phyloP scores from a whole-genome alignment of 352 stramenopile genomes.

The Globisporangium cylindrosporum region DNA sequence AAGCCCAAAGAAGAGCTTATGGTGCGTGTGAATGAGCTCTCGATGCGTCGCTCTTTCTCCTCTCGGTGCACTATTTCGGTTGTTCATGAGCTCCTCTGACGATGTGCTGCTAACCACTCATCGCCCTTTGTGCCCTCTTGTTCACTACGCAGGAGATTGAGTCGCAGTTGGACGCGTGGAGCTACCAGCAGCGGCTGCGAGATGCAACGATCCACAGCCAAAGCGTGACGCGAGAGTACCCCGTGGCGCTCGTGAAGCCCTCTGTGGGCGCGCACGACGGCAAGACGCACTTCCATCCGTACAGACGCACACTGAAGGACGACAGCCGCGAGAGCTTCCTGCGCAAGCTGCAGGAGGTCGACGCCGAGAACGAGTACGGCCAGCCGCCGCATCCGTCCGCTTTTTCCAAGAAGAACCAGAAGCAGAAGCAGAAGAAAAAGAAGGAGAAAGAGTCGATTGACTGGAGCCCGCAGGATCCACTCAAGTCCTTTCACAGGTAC shows the following conservation, averaged over 20 bases:
- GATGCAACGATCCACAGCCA: conserved; percentile 54
- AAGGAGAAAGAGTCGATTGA: conserved; percentile 1
- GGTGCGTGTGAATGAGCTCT: not conserved
- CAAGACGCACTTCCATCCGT: conserved; percentile 8
- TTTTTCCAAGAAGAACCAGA: conserved; percentile 28
- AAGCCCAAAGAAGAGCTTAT: not conserved
- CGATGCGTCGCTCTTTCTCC: not conserved
- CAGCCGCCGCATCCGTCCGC: not conserved
- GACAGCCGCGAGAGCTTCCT: conserved; percentile 37
- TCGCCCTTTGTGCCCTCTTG: not conserved
- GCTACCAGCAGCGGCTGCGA: conserved; percentile 43
- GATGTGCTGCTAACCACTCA: not conserved
- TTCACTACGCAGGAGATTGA: conserved; percentile 36
- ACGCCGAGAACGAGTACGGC: conserved; percentile 44
- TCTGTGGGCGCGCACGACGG: not conserved
- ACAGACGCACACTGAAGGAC: conserved; percentile 11
- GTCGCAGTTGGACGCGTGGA: conserved; percentile 37
- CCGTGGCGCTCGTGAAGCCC: conserved; percentile 36
- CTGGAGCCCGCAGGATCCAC: conserved; percentile 32
- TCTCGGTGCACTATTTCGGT: not conserved
- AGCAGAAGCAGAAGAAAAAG: conserved; percentile 13
- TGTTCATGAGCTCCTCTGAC: not conserved
- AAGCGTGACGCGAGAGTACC: conserved; percentile 37
- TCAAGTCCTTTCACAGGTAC: conserved; percentile 27
- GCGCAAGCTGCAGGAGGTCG: conserved; percentile 37